Evolutionary conservation across 1,139 yeast genomes (phyloP), one percentile per base, ranked within the genome.

Genomic region (Lodderomyces margitis): DNA sequence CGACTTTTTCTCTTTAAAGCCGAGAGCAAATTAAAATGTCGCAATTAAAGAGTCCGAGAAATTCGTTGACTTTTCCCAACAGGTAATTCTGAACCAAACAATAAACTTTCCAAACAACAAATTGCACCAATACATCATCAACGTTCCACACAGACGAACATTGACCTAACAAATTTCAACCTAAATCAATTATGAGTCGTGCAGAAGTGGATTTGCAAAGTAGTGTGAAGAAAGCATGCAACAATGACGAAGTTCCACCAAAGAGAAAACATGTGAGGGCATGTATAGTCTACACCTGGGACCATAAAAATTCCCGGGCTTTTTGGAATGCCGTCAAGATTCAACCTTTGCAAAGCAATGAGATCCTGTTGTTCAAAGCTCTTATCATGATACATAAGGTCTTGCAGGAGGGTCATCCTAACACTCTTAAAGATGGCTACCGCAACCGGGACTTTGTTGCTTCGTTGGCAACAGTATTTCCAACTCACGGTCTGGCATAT

Each of bases 211-310:
- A 82, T 51, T 66, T 83, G 41, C 80, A 80, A 46, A 76, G 80
- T 21, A 78, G 87, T 53, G 80, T 91, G 52, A 83, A 81, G 59
- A 92, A 92, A 68, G 97, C 98, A 0, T 86, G 95, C 49, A 83
- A 84, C 34, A 54, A 78, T 32, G 97, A 89, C 33, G 97, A 91
- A 57, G 78, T 86, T 2, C 96, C 98, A 0, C 97, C 98, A 1
- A 92, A 92, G 61, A 75, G 98, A 54, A 92, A 92, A 61, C 98
- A 92, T 64, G 98, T 92, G 8, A 70, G 92, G 55, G 91, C 95
- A 2, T 88, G 96, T 67, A 89, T 89, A 48, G 96, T 92, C 31
- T 89, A 83, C 62, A 87, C 97, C 2, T 91, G 98, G 97, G 98
- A 92, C 61, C 94, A 88, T 56, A 86, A 87, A 58, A 82, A 89